Evolutionary conservation across 2,329 filamentous ascomycete species (phyloP), one percentile per base, ranked within the genome.

Genomic region (Lithohypha guttulata): DNA sequence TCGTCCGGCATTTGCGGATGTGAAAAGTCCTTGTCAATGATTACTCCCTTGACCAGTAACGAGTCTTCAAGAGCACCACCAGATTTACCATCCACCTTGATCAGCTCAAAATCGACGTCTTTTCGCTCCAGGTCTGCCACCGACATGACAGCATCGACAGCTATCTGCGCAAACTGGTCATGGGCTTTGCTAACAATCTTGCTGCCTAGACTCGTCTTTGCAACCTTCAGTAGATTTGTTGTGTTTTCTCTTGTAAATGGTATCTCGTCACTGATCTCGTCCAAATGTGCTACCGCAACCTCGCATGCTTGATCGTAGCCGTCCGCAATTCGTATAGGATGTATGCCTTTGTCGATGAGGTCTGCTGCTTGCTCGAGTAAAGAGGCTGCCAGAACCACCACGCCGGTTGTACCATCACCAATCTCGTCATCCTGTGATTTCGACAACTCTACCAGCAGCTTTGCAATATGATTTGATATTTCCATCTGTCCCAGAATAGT

Each of bases 371-470:
- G 89, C 65, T 98, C 93, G 45, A 98, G 71, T 49, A 98, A 76
- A 46, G 91, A 87, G 49, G 89, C 91, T 10, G 91, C 91, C 51
- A 98, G 69, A 34, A 98, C 93, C 36, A 98, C 91, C 10, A 98
- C 91, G 62, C 91, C 91, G 1, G 91, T 98, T 47, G 91, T 98
- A 49, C 91, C 91, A 60, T 98, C 91, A 58, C 91, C 91, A 56
- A 98, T 98, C 67, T 98, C 91, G 54, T 96, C 89, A 57, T 98
- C 91, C 63, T 98, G 91, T 26, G 91, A 96, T 69, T 93, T 95
- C 49, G 91, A 96, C 27, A 98, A 79, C 61, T 95, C 89, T 34
- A 98, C 91, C 44, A 98, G 70, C 36, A 98, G 73, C 69, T 96
- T 96, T 47, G 91, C 91, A 46, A 98, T 86, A 64, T 96, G 89